These are phyloP conservation scores for Melanomma pulvis-pyrius DNA, from an alignment of 495 filamentous ascomycete species.

Conservation along the genomic window DNA sequence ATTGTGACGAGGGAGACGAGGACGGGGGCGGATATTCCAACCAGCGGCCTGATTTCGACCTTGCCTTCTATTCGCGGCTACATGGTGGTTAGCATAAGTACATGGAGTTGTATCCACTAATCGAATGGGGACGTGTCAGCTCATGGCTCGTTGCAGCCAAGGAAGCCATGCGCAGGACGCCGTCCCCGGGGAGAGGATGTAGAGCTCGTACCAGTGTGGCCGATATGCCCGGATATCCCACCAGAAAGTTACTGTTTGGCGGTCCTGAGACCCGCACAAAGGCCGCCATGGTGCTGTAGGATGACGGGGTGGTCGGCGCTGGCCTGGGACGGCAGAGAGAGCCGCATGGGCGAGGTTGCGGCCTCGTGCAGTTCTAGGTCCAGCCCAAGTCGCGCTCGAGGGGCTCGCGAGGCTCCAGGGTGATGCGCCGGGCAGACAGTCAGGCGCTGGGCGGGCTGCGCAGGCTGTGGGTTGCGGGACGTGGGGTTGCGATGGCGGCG, in stretches of 20 bases:
- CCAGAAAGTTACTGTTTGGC: constrained; percentile 93
- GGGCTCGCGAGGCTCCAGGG: constrained; percentile 14
- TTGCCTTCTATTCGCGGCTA: constrained; percentile 96
- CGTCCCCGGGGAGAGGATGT: background rate
- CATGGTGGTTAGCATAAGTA: constrained; percentile 20
- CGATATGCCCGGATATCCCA: constrained; percentile 97
- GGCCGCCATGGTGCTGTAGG: constrained; percentile 66
- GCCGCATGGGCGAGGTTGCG: constrained; percentile 39
- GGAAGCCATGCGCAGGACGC: background rate
- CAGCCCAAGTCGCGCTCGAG: constrained; percentile 7
- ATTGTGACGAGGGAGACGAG: constrained; percentile 92
- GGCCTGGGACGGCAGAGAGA: constrained; percentile 21
- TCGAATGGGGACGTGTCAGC: background rate
- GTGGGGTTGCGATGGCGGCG: constrained; percentile 17
- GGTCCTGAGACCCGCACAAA: constrained; percentile 97
- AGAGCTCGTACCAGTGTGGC: constrained; percentile 80
- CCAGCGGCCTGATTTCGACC: constrained; percentile 89
- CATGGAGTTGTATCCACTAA: background rate
- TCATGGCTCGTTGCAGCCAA: background rate
- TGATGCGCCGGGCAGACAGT: constrained; percentile 9
- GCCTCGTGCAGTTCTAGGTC: constrained; percentile 14
- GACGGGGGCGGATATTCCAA: constrained; percentile 84
- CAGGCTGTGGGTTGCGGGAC: constrained; percentile 26
- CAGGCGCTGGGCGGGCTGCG: constrained; percentile 7
- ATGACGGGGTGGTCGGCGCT: constrained; percentile 32